Evolutionary conservation across 441 rosid species (phyloP), one percentile per base, ranked within the genome.

Genomic region (Capsella rubella): DNA sequence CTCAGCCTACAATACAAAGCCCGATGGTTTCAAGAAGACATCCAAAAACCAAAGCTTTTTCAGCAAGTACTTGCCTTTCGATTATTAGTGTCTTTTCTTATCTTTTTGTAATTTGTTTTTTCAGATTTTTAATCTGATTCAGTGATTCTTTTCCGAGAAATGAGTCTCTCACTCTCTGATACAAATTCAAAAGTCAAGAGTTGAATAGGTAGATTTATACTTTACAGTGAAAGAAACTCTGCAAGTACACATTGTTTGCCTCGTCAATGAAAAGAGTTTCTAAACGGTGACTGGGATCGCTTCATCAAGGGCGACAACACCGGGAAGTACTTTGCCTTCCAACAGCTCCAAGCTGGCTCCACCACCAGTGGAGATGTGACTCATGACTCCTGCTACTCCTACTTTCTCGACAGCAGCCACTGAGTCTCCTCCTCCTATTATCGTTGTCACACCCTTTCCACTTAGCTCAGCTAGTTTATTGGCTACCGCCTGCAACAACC

Each of bases 331-430:
- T 73, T 85, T 87, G 62, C 89, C 91, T 82, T 87, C 91, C 47
- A 87, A 74, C 66, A 87, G 78, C 82, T 87, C 91, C 76, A 87
- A 85, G 76, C 91, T 85, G 55, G 91, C 91, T 47, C 87, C 89
- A 54, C 89, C 91, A 64, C 91, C 91, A 1, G 89, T 87, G 51
- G 91, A 87, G 75, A 87, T 87, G 85, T 87, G 91, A 77, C 89
- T 87, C 91, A 87, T 87, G 56, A 82, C 82, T 10, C 78, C 74
- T 1, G 91, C 91, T 51, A 87, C 84, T 64, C 91, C 88, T 1
- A 83, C 91, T 67, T 87, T 87, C 76, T 84, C 91, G 29, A 84
- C 89, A 2, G 91, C 89, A 1, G 86, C 89, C 21, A 87, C 91
- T 1, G 91, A 87, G 68, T 87, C 91, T 67, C 91, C 91, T 45